A percentile compares a stretch with the other conserved stretches of the same genome.
phyloP scores from a whole-genome alignment of 2,329 filamentous ascomycete genomes.

The Aspergillus quadricinctus region DNA sequence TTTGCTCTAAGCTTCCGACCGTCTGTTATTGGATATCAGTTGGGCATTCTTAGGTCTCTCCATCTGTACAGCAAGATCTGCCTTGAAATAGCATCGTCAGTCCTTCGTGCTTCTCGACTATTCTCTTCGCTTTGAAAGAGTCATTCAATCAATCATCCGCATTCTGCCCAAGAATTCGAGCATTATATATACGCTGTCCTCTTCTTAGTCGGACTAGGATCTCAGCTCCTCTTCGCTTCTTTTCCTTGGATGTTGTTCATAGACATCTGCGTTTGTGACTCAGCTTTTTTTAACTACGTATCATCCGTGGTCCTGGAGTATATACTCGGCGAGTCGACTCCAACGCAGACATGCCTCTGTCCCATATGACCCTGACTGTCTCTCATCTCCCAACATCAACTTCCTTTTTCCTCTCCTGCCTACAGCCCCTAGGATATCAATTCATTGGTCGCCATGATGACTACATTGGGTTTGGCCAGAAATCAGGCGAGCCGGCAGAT shows the following conservation, averaged over 20 bases:
- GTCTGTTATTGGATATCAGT: slow-evolving; percentile 14
- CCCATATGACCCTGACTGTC: slow-evolving; percentile 63
- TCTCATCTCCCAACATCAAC: slow-evolving; percentile 72
- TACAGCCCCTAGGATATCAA: slow-evolving; percentile 72
- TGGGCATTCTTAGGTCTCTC: slow-evolving; percentile 11
- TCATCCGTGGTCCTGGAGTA: slow-evolving; percentile 7
- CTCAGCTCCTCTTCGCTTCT: not conserved
- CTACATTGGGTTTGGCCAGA: slow-evolving; percentile 58
- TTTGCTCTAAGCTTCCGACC: slow-evolving; percentile 8
- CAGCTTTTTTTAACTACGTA: not conserved
- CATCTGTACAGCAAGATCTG: not conserved
- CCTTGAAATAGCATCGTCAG: not conserved
- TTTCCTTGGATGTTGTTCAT: not conserved
- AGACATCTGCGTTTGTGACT: not conserved
- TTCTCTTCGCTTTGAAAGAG: not conserved
- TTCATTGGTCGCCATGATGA: slow-evolving; percentile 62
- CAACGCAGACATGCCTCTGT: slow-evolving; percentile 51
- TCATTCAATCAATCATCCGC: slow-evolving; percentile 1
- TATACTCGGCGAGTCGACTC: slow-evolving; percentile 11
- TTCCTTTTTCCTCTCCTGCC: slow-evolving; percentile 76
- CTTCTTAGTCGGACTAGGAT: not conserved
- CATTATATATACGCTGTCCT: not conserved
- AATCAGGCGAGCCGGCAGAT: slow-evolving; percentile 51
- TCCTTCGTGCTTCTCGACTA: not conserved
- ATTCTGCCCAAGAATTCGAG: slow-evolving; percentile 8